phyloP scores from a whole-genome alignment of 768 basidiomycete genomes.

The Coprinopsis cinerea region DNA sequence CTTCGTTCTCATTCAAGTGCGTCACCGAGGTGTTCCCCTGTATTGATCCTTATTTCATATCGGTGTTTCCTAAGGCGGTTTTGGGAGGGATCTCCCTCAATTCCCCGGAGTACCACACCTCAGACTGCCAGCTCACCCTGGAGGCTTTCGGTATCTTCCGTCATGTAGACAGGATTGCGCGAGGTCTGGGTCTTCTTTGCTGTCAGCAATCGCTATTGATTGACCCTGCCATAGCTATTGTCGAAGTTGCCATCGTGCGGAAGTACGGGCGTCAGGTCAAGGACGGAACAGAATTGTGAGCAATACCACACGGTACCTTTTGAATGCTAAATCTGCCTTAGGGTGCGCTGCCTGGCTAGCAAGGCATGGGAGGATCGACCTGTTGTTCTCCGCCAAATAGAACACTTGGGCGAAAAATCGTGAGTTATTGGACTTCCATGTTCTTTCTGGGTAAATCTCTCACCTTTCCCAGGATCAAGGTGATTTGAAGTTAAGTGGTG shows the following conservation, averaged over 20 bases:
- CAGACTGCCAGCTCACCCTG: conserved; percentile 65
- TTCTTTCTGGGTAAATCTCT: neutral
- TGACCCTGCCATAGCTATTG: conserved; percentile 47
- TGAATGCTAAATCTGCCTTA: conserved; percentile 19
- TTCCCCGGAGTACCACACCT: conserved; percentile 59
- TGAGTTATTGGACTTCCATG: conserved; percentile 28
- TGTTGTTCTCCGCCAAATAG: conserved; percentile 78
- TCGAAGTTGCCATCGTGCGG: conserved; percentile 68
- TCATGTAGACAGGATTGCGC: conserved; percentile 69
- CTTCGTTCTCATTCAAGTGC: conserved; percentile 73
- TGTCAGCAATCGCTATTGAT: conserved; percentile 5
- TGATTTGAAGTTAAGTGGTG: no score
- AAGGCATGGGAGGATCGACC: conserved; percentile 92
- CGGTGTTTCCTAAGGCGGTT: conserved; percentile 45
- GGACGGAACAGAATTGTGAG: conserved; percentile 70
- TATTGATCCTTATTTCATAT: neutral
- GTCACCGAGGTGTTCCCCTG: conserved; percentile 8
- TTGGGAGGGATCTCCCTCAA: conserved; percentile 67
- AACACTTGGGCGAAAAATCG: conserved; percentile 92
- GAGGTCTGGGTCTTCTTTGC: conserved; percentile 41
- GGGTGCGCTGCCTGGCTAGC: conserved; percentile 70
- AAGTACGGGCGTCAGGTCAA: conserved; percentile 63
- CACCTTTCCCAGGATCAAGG: conserved; percentile 26
- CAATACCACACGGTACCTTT: conserved; percentile 7
- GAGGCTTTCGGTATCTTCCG: conserved; percentile 70